Evolutionary conservation across 192 early-diverging fungal genomes (phyloP).

Genomic region (Glomus cerebriforme): DNA sequence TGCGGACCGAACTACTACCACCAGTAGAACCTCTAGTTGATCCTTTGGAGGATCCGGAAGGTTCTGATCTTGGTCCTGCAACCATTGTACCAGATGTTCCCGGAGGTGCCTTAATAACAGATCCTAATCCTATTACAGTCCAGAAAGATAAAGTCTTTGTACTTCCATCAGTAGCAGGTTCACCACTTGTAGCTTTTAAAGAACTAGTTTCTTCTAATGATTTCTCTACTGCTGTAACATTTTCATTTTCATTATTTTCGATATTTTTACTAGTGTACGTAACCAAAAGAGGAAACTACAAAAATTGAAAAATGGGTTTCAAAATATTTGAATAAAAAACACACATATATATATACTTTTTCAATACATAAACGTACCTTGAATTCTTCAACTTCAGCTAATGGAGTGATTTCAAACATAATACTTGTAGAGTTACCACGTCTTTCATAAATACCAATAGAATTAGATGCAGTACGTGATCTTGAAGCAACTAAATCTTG

Average conservation of each 20-base stretch:
- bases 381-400: slow-evolving; percentile 47
- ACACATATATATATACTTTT: neutral
- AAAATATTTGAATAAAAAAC: neutral
- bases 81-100: neutral
- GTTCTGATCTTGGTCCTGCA: neutral
- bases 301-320: neutral
- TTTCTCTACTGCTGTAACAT: slow-evolving; percentile 33
- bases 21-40: neutral
- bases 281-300: slow-evolving; percentile 65
- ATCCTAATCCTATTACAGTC: slow-evolving; percentile 61
- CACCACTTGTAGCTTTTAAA: slow-evolving; percentile 28
- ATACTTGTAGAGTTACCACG: slow-evolving; percentile 64
- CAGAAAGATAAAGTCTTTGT: slow-evolving; percentile 60
- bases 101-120: slow-evolving; percentile 32
- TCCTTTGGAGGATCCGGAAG: neutral
- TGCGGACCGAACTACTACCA: neutral
- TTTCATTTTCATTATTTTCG: slow-evolving; percentile 39
- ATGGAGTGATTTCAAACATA: slow-evolving; percentile 58
- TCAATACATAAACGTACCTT: slow-evolving; percentile 44
- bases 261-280: slow-evolving; percentile 53
- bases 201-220: slow-evolving; percentile 36
- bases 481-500: slow-evolving; percentile 48
- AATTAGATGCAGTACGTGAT: slow-evolving; percentile 25
- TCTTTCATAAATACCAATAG: slow-evolving; percentile 63
- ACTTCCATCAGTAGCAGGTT: slow-evolving; percentile 37